Evolutionary conservation across 2,329 filamentous ascomycete genomes (phyloP).

Genomic region (Colletotrichum gloeosporioides): DNA sequence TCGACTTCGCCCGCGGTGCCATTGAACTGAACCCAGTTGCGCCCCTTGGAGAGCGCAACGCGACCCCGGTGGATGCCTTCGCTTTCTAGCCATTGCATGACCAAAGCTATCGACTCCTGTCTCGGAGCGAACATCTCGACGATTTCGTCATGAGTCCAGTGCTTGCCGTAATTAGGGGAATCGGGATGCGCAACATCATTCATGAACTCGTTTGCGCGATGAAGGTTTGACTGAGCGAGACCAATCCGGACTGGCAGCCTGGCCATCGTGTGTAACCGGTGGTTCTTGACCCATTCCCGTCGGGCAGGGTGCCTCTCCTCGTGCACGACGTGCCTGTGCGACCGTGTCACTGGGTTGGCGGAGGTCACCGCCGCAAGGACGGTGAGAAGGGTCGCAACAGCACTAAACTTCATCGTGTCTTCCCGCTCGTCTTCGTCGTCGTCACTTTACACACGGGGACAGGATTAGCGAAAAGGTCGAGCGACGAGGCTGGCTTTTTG

Average conservation of each 20-base stretch:
- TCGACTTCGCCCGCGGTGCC: slow-evolving; percentile 60
- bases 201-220: slow-evolving; percentile 23
- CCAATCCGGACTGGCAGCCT: slow-evolving; percentile 23
- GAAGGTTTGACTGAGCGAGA: slow-evolving; percentile 23
- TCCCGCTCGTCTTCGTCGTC: not conserved
- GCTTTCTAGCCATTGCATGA: slow-evolving; percentile 58
- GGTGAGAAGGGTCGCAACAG: slow-evolving; percentile 6
- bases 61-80: slow-evolving; percentile 54
- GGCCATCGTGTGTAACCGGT: slow-evolving; percentile 11
- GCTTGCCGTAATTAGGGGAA: slow-evolving; percentile 50
- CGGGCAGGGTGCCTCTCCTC: slow-evolving; percentile 21
- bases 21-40: slow-evolving; percentile 60
- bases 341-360: slow-evolving; percentile 15
- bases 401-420: slow-evolving; percentile 21
- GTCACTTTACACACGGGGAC: not conserved
- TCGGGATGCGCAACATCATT: slow-evolving; percentile 36
- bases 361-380: slow-evolving; percentile 11
- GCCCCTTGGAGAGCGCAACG: slow-evolving; percentile 54
- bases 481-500: slow-evolving; percentile 15
- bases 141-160: slow-evolving; percentile 50
- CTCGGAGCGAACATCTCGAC: slow-evolving; percentile 47
- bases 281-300: slow-evolving; percentile 21
- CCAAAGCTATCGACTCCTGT: slow-evolving; percentile 50
- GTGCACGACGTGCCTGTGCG: slow-evolving; percentile 22
- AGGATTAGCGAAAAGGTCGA: not conserved